These are phyloP conservation scores for Naumovozyma dairenensis DNA, from an alignment of 805 yeast genomes.

Conservation along the genomic window DNA sequence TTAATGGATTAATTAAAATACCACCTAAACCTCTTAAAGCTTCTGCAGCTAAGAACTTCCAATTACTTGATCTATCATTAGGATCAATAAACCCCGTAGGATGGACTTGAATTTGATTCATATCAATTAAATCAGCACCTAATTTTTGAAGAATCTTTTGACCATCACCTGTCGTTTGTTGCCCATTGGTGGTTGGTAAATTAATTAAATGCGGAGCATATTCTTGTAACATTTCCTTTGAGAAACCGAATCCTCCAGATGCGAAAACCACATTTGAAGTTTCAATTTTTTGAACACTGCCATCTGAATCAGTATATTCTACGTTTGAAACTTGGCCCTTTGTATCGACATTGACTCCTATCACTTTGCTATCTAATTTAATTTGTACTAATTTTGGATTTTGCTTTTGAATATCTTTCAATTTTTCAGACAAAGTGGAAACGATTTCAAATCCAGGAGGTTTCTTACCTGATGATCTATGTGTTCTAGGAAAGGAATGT, in stretches of 20 bases:
- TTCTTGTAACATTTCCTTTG: conserved; percentile 31
- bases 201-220: conserved; percentile 38
- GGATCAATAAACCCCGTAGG: conserved; percentile 52
- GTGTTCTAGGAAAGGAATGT: conserved; percentile 72
- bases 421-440: conserved; percentile 33
- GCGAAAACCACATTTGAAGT: conserved; percentile 38
- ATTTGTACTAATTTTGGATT: conserved; percentile 29
- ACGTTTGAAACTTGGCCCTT: conserved; percentile 33
- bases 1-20: conserved; percentile 35
- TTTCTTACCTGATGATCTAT: conserved; percentile 52
- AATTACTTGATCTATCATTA: conserved; percentile 31
- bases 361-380: conserved; percentile 32
- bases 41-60: conserved; percentile 53
- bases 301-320: conserved; percentile 29
- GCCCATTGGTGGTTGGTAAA: conserved; percentile 49
- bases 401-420: conserved; percentile 27
- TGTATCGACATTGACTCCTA: conserved; percentile 25
- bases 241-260: conserved; percentile 48
- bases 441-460: conserved; percentile 56
- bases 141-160: conserved; percentile 38
- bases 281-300: conserved; percentile 16
- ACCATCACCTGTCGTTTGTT: conserved; percentile 51
- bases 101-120: conserved; percentile 52
- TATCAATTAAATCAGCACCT: conserved; percentile 43
- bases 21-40: conserved; percentile 53